These are phyloP conservation scores for Mycena polygramma DNA, from an alignment of 768 basidiomycete species.

Conservation along the genomic window DNA sequence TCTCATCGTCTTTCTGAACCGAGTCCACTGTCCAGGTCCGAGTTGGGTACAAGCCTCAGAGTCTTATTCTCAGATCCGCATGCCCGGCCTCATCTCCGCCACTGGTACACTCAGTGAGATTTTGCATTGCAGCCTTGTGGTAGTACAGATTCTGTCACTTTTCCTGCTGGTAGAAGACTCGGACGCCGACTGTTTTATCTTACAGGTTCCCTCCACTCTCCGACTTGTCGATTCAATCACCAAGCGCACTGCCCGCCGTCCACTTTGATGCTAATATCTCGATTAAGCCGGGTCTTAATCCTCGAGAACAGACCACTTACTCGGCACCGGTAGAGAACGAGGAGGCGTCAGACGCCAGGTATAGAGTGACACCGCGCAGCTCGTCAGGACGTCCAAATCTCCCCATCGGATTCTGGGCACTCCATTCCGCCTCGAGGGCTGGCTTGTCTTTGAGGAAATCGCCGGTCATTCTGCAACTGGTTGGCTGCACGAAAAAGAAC, in stretches of 20 bases:
- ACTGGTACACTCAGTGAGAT: too few species aligned
- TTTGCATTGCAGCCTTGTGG: too few species aligned
- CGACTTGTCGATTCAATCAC: conserved; percentile 3
- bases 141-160: too few species aligned
- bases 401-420: conserved; percentile 71
- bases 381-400: conserved; percentile 78
- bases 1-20: too few species aligned
- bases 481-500: not conserved
- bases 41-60: too few species aligned
- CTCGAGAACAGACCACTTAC: conserved; percentile 16
- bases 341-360: conserved; percentile 78
- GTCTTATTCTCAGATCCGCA: too few species aligned
- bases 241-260: conserved; percentile 36
- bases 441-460: conserved; percentile 69
- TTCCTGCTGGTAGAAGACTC: too few species aligned
- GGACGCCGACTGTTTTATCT: conserved; percentile 1
- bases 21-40: too few species aligned
- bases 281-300: not conserved
- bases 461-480: conserved; percentile 66
- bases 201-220: conserved; percentile 1
- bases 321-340: conserved; percentile 73
- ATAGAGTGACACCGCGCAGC: conserved; percentile 73
- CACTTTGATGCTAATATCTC: conserved; percentile 27
- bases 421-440: conserved; percentile 67
- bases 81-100: too few species aligned